These are phyloP conservation scores for Cladophialophora carrionii DNA, from an alignment of 2,329 filamentous ascomycete genomes.

Conservation along the genomic window DNA sequence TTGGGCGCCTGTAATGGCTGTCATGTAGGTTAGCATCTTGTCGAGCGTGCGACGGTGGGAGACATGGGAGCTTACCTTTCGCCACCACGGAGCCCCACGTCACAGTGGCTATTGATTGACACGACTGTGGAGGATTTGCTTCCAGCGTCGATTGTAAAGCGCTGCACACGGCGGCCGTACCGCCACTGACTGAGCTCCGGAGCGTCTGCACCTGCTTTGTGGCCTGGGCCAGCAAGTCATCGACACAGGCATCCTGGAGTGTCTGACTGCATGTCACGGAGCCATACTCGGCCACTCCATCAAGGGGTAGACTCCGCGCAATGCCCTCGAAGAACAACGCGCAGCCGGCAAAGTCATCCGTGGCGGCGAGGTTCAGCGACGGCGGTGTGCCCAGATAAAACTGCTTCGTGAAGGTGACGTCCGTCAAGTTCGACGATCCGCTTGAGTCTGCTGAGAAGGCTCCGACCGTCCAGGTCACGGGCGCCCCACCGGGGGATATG, in stretches of 20 bases:
- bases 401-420: conserved; percentile 22
- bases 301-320: conserved; percentile 24
- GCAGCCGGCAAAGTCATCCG: conserved; percentile 19
- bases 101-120: conserved; percentile 19
- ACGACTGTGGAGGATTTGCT: conserved; percentile 22
- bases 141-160: conserved; percentile 22
- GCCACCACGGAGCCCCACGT: conserved; percentile 28
- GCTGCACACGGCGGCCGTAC: conserved; percentile 9
- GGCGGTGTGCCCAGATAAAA: conserved; percentile 30
- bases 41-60: not conserved
- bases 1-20: conserved; percentile 25
- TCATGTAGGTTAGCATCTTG: not conserved
- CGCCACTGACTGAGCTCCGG: not conserved
- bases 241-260: conserved; percentile 21
- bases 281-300: conserved; percentile 19
- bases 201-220: conserved; percentile 16
- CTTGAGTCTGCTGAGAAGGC: conserved; percentile 10
- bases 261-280: conserved; percentile 24
- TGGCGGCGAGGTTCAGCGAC: conserved; percentile 16
- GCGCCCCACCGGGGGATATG: conserved; percentile 15
- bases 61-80: conserved; percentile 18
- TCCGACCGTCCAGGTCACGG: conserved; percentile 31
- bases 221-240: conserved; percentile 24
- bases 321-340: conserved; percentile 33
- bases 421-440: conserved; percentile 12